Percentiles rank a stretch among this genome's conserved stretches.
phyloP scores from a whole-genome alignment of 1,284 basidiomycete genomes.

The Phellopilus nigrolimitatus region DNA sequence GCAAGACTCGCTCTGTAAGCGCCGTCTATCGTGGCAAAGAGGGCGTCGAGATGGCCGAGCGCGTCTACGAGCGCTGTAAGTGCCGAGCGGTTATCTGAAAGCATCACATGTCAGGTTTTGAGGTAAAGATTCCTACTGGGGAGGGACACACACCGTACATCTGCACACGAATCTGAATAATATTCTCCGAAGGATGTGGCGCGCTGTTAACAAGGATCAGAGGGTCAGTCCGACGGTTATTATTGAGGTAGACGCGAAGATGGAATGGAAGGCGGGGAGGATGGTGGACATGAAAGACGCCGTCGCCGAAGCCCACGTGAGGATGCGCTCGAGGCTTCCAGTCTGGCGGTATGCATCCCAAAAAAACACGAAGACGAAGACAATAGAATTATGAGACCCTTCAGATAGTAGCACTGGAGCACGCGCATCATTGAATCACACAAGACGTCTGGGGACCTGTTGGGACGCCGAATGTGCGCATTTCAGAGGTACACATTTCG shows the following conservation, averaged over 20 bases:
- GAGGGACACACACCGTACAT: slow-evolving; percentile 83
- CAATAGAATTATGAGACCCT: too few species aligned
- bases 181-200: slow-evolving; percentile 95
- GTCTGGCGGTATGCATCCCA: too few species aligned
- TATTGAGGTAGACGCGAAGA: slow-evolving; percentile 5
- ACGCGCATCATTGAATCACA: too few species aligned
- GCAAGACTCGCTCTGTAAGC: slow-evolving; percentile 58
- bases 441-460: too few species aligned
- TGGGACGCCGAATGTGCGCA: too few species aligned
- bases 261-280: neutral
- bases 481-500: too few species aligned
- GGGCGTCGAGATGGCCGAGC: slow-evolving; percentile 68
- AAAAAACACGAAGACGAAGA: too few species aligned
- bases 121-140: too few species aligned
- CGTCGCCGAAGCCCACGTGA: too few species aligned
- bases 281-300: neutral
- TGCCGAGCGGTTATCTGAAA: slow-evolving; percentile 72
- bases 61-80: slow-evolving; percentile 73
- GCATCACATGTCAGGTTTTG: too few species aligned
- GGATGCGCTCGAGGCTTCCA: too few species aligned
- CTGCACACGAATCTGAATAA: slow-evolving; percentile 94
- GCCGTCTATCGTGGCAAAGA: slow-evolving; percentile 66
- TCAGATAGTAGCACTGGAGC: too few species aligned
- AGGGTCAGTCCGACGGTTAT: slow-evolving; percentile 7
- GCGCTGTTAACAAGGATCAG: slow-evolving; percentile 51